Conservation (phyloP, 108 stramenopile species). For the Schizochytrium sp. region DNA sequence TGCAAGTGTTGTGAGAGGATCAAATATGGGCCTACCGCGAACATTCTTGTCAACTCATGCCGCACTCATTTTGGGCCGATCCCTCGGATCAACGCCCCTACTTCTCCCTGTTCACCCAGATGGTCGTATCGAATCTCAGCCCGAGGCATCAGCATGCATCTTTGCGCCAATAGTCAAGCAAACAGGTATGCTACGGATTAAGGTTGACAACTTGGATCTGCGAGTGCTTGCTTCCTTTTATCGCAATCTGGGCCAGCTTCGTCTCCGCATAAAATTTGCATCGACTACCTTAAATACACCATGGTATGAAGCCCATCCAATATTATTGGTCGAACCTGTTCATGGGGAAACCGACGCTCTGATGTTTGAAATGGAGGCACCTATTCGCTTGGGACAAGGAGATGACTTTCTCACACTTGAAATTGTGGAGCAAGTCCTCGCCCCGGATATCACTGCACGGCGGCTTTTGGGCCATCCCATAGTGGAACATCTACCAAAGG, state of each 20-base stretch:
- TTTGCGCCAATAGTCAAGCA: background rate
- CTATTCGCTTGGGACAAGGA: background rate
- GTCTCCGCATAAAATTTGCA: background rate
- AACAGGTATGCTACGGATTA: background rate
- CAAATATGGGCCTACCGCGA: conserved; percentile 77
- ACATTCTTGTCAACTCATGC: conserved; percentile 77
- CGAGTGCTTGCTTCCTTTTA: background rate
- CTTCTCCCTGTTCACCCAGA: conserved; percentile 72
- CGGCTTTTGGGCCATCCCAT: background rate
- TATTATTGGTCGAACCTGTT: background rate
- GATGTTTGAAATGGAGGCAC: conserved; percentile 14
- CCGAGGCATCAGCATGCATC: background rate
- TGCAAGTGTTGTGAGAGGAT: conserved; percentile 72
- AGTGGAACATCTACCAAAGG: no score
- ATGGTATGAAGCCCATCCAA: background rate
- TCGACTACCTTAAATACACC: background rate
- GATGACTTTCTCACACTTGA: conserved; percentile 5
- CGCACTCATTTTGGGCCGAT: conserved; percentile 71
- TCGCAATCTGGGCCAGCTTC: background rate
- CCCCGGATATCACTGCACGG: background rate
- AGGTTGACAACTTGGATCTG: background rate
- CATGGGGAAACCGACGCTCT: background rate
- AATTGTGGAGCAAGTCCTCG: conserved; percentile 22
- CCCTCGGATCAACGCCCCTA: conserved; percentile 77
- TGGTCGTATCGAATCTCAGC: conserved; percentile 27